Percentiles rank a stretch among this genome's conserved stretches.
These are phyloP conservation scores for Nakaseomyces bracarensis DNA, from an alignment of 1,139 yeast species.

Conservation along the genomic window DNA sequence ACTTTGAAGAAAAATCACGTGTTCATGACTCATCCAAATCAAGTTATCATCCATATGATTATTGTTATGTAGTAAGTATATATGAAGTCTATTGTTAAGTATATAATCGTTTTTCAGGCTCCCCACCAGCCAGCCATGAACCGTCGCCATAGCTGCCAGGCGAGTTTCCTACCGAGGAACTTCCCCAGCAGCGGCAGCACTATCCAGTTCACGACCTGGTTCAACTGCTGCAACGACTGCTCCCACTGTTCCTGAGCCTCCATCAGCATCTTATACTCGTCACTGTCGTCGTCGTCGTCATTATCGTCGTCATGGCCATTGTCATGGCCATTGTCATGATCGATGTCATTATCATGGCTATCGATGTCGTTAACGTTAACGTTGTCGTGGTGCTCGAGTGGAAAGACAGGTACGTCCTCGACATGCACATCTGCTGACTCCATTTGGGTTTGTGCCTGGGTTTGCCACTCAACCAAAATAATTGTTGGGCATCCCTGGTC, in stretches of 20 bases:
- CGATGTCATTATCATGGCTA: background rate
- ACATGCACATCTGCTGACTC: background rate
- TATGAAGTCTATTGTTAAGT: too few relatives aligned
- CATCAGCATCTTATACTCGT: constrained; percentile 11
- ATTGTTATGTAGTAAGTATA: too few relatives aligned
- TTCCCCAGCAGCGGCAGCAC: constrained; percentile 54
- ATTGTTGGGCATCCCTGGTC: too few relatives aligned
- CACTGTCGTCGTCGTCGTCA: constrained; percentile 9
- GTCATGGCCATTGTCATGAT: background rate
- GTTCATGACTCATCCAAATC: too few relatives aligned
- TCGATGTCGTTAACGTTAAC: too few relatives aligned
- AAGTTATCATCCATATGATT: too few relatives aligned
- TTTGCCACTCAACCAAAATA: too few relatives aligned
- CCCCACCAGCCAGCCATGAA: constrained; percentile 12
- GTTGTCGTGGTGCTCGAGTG: too few relatives aligned
- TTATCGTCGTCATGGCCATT: background rate
- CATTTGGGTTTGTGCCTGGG: too few relatives aligned
- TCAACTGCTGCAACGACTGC: constrained; percentile 48
- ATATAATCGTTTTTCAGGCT: too few relatives aligned
- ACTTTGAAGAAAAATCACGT: too few relatives aligned
- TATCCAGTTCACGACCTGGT: constrained; percentile 44
- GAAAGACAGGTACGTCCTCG: background rate
- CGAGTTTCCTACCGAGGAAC: constrained; percentile 47
- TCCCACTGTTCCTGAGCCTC: constrained; percentile 60
- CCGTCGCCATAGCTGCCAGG: constrained; percentile 34